These are phyloP conservation scores for Macroventuria anomochaeta DNA, from an alignment of 2,329 filamentous ascomycete species.

Conservation along the genomic window DNA sequence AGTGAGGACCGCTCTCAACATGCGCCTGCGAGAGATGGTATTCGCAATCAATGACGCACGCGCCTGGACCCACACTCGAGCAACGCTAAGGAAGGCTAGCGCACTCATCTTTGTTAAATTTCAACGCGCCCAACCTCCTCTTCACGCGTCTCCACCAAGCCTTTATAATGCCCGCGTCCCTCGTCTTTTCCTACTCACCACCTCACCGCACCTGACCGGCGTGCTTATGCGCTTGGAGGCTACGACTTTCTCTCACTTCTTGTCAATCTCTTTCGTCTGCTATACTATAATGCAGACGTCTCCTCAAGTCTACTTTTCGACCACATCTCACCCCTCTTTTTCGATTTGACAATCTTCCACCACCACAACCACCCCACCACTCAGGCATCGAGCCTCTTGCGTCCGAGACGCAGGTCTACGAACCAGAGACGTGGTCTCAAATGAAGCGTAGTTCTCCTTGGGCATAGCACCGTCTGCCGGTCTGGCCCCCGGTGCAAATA, in stretches of 20 bases:
- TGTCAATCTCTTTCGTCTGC: neutral
- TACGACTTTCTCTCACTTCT: neutral
- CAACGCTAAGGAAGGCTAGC: neutral
- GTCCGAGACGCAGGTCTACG: constrained; percentile 7
- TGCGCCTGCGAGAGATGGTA: constrained; percentile 8
- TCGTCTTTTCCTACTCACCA: constrained; percentile 6
- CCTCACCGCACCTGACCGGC: constrained; percentile 6
- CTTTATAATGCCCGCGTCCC: constrained; percentile 10
- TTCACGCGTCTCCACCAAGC: constrained; percentile 7
- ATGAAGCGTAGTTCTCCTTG: constrained; percentile 2
- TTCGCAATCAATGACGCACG: constrained; percentile 28
- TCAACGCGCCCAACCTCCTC: constrained; percentile 18
- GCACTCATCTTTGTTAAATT: constrained; percentile 9
- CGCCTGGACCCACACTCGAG: neutral
- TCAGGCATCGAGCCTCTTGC: neutral
- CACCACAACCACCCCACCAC: neutral
- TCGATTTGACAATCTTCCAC: neutral
- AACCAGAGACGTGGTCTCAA: constrained; percentile 3
- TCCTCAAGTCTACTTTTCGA: neutral
- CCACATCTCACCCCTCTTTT: neutral
- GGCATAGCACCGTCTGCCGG: constrained; percentile 19
- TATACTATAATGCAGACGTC: constrained; percentile 1
- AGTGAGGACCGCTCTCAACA: neutral
- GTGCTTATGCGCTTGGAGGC: constrained; percentile 13
- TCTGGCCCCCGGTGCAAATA: constrained; percentile 16